These are phyloP conservation scores for Eucalyptus victrix DNA, from an alignment of 345 rosid species.

Conservation along the genomic window DNA sequence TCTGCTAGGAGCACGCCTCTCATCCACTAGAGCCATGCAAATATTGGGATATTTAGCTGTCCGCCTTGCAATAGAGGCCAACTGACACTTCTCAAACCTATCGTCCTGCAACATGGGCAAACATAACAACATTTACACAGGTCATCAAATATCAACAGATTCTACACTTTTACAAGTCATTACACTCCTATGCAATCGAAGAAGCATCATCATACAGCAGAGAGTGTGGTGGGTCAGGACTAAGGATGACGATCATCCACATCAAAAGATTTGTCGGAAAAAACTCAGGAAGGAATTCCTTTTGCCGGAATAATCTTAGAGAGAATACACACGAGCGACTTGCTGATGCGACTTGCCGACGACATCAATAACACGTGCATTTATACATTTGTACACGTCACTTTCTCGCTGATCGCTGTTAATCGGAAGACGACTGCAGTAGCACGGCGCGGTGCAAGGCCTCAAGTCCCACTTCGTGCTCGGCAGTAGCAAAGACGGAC, in stretches of 20 bases:
- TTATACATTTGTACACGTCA: neutral
- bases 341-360: neutral
- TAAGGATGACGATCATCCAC: neutral
- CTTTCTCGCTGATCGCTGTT: neutral
- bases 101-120: slow-evolving; percentile 17
- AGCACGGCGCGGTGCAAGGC: neutral
- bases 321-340: neutral
- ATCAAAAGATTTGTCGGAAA: neutral
- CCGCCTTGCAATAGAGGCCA: slow-evolving; percentile 8
- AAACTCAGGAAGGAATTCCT: neutral
- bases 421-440: neutral
- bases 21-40: slow-evolving; percentile 62
- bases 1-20: slow-evolving; percentile 33
- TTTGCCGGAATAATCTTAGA: neutral
- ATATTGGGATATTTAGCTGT: slow-evolving; percentile 2
- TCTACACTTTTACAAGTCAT: neutral
- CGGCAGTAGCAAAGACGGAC: neutral
- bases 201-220: neutral
- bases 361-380: neutral
- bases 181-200: neutral
- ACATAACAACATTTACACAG: neutral
- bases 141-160: neutral
- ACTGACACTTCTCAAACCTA: slow-evolving; percentile 5
- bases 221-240: neutral
- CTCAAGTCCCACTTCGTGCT: neutral